Percentiles rank a stretch among this genome's conserved stretches.
Evolutionary conservation across 225 moss, liverwort and hornwort genomes (phyloP).

Genomic region (Marchantia paleacea): DNA sequence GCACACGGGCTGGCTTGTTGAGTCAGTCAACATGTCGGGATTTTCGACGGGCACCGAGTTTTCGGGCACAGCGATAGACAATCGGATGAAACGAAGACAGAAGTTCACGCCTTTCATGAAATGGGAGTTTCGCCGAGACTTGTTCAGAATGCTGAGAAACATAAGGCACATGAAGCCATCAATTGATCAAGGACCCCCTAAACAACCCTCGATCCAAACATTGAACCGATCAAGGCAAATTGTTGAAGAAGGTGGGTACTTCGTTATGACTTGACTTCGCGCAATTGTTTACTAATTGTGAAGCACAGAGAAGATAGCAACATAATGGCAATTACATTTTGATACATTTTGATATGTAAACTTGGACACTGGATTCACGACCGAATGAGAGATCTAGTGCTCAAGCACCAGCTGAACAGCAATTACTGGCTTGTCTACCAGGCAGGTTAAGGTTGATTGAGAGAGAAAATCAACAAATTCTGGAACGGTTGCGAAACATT

Average conservation of each 20-base stretch:
- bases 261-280: neutral
- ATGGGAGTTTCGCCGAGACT: slow-evolving; percentile 35
- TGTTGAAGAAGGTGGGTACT: slow-evolving; percentile 38
- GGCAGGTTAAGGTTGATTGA: slow-evolving; percentile 41
- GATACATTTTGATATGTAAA: neutral
- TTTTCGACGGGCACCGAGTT: slow-evolving; percentile 14
- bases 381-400: neutral
- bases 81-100: slow-evolving; percentile 32
- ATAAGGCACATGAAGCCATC: slow-evolving; percentile 45
- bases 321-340: neutral
- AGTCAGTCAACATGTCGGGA: too few relatives aligned
- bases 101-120: slow-evolving; percentile 39
- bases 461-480: slow-evolving; percentile 36
- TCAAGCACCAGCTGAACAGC: neutral
- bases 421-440: slow-evolving; percentile 12
- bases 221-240: slow-evolving; percentile 36
- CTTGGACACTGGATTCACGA: neutral
- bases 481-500: slow-evolving; percentile 41
- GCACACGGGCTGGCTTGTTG: too few relatives aligned
- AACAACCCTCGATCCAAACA: slow-evolving; percentile 28
- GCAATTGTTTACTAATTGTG: neutral
- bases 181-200: slow-evolving; percentile 39
- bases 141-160: slow-evolving; percentile 40
- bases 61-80: slow-evolving; percentile 36
- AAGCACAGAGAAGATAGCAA: neutral